Percentiles rank a stretch among this genome's conserved stretches.
phyloP scores from a whole-genome alignment of 331 rosid species.

The Acacia concinna region DNA sequence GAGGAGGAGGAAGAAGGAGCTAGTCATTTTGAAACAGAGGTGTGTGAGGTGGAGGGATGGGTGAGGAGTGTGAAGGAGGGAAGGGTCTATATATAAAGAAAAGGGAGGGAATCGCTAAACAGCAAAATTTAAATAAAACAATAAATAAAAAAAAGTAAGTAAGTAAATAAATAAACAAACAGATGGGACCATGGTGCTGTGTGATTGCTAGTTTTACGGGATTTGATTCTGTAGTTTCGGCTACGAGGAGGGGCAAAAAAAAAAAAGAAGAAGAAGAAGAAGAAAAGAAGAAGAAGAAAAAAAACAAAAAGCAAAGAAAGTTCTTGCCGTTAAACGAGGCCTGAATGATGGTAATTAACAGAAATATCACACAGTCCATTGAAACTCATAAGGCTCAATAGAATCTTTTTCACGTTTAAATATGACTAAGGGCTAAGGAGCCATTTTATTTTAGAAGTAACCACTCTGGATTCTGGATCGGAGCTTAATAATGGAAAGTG shows the following conservation, averaged over 20 bases:
- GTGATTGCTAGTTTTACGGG: slow-evolving; percentile 66
- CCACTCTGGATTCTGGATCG: no score
- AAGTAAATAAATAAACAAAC: slow-evolving; percentile 33
- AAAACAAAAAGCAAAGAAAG: slow-evolving; percentile 9
- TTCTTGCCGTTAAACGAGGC: slow-evolving; percentile 74
- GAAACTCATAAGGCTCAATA: not conserved
- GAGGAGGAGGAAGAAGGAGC: slow-evolving; percentile 43
- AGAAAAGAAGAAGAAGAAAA: no score
- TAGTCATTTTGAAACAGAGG: slow-evolving; percentile 36
- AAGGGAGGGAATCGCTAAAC: slow-evolving; percentile 36
- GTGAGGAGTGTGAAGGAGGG: not conserved
- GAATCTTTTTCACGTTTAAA: not conserved
- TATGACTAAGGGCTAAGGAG: not conserved
- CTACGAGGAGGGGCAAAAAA: no score
- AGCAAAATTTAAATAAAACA: slow-evolving; percentile 48
- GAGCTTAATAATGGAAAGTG: no score
- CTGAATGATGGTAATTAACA: slow-evolving; percentile 39
- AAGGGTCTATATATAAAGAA: slow-evolving; percentile 55
- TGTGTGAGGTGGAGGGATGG: not conserved
- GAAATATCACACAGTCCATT: not conserved
- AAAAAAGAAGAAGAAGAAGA: fast-evolving
- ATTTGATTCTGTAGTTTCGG: slow-evolving; percentile 35
- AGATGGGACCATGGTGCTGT: slow-evolving; percentile 55
- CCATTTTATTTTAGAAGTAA: no score
- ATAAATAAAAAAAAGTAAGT: not conserved